Evolutionary conservation across 148 eudicot genomes (phyloP), one percentile per base, ranked within the genome.

Genomic region (Amaranthus cruentus): DNA sequence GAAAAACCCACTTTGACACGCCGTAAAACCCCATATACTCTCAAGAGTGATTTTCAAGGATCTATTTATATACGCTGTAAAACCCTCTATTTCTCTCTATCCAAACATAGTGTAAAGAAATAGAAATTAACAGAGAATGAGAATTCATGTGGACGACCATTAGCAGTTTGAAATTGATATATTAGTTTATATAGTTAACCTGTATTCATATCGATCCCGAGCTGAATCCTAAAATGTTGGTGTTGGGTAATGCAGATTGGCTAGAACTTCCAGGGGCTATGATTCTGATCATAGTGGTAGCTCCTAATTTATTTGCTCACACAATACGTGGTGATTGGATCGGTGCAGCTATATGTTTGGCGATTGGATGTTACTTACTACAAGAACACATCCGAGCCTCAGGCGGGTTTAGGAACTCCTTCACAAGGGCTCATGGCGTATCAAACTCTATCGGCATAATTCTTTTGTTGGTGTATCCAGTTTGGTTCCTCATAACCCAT

Each of bases 371-470:
- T 13, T 95, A 95, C 79, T 78, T 95, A 80, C 81, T 95, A 61
- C 97, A 95, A 69, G 99, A 95, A 73, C 99, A 95, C 84, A 87
- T 92, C 68, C 78, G 99, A 77, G 97, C 96, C 8, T 86, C 96
- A 0, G 99, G 99, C 9, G 99, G 99, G 65, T 95, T 95, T 82
- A 84, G 88, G 72, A 92, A 95, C 57, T 84, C 99, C 11, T 92
- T 92, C 83, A 95, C 99, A 0, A 86, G 75, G 81, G 84, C 86
- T 74, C 74, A 87, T 4, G 97, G 97, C 6, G 57, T 90, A 72
- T 95, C 97, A n/a, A 95, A 95, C 87, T 70, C 96, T 0, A 44
- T 92, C 5, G 97, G 99, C 67, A 92, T 95, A 4, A 21, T 92
- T 68, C 77, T 90, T 52, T 82, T 95, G 71, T 49, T 95, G 68